Evolutionary conservation across 106 monocot species (phyloP).

Genomic region (Allium fistulosum): DNA sequence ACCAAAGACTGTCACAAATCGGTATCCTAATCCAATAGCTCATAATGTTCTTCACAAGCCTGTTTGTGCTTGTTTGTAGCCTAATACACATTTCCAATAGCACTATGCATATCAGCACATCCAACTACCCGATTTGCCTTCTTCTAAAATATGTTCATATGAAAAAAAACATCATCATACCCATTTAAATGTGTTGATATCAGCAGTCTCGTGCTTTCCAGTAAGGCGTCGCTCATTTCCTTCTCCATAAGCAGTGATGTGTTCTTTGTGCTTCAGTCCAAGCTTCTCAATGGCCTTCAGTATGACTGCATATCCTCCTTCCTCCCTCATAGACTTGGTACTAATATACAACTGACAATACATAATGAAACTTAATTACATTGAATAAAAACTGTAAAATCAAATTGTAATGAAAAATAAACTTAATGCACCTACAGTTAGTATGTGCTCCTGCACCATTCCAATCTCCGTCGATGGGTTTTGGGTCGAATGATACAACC

Average conservation of each 20-base stretch:
- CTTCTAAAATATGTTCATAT: too few relatives aligned
- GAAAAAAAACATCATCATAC: constrained; percentile 13
- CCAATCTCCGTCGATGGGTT: constrained; percentile 84
- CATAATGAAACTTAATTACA: not conserved
- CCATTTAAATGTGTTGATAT: constrained; percentile 63
- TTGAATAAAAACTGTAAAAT: not conserved
- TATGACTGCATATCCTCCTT: constrained; percentile 52
- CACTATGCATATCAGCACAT: too few relatives aligned
- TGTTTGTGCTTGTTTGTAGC: too few relatives aligned
- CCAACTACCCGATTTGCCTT: too few relatives aligned
- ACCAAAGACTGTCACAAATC: too few relatives aligned
- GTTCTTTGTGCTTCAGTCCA: constrained; percentile 51
- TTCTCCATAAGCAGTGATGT: constrained; percentile 61
- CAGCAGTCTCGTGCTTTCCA: constrained; percentile 63
- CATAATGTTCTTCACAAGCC: too few relatives aligned
- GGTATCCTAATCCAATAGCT: too few relatives aligned
- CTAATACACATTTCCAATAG: too few relatives aligned
- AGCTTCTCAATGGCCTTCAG: constrained; percentile 71
- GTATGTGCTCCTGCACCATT: constrained; percentile 77
- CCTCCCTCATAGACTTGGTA: constrained; percentile 58
- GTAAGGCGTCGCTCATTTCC: constrained; percentile 61
- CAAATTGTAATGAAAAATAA: not conserved
- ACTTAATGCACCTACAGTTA: constrained; percentile 46
- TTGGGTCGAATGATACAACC: constrained; percentile 76
- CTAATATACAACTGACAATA: constrained; percentile 12